Base-by-base conservation (phyloP, 2,329 filamentous ascomycete genomes). In the Ophiosphaerella herpotricha region DNA sequence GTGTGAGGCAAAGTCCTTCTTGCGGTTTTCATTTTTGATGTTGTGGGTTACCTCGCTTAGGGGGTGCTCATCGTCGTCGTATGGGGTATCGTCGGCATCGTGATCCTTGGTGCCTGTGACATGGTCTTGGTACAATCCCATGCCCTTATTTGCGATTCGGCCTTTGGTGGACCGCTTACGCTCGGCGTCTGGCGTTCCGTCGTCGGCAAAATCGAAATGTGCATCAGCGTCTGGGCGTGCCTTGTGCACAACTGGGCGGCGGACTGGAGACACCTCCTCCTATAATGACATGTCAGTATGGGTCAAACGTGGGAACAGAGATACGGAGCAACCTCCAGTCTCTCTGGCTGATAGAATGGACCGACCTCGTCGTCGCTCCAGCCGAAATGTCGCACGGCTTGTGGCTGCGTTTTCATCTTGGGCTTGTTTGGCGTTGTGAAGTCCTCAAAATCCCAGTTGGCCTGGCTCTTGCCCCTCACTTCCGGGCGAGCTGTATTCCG, bases 391-490 rank as follows among this genome's bases (percentile, higher is more conserved):
- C 89, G 87, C 52, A 86, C 82, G 54, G 94, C 86, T 66, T 91
- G 84, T 34, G 81, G 77, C 52, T 86, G 82, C 45, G 82, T 71
- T 72, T 87, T 89, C 39, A 80, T 76, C 4, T 82, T 80, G 40
- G 84, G 78, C 79, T 96, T 96, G 58, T 87, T 82, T 0, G 93
- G 93, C 0, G 92, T 96, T 13, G 79, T 78, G 64, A 96, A 96
- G 74, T 96, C 91, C 54, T 90, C 85, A 73, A 97, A 97, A 41
- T 85, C 85, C 91, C 93, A 97, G 55, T 90, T 87, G 57, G 85
- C 85, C 51, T 81, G 78, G 68, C 90, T 86, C 76, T 88, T 90
- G 56, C 59, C 46, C 50, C 64, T 54, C 55, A 61, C 46, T 16
- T 49, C 47, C 50, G 51, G 55, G 50, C 57, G 70, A 44, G 53